Base-by-base conservation (phyloP, 2,329 filamentous ascomycete genomes). In the Apiospora koreana region DNA sequence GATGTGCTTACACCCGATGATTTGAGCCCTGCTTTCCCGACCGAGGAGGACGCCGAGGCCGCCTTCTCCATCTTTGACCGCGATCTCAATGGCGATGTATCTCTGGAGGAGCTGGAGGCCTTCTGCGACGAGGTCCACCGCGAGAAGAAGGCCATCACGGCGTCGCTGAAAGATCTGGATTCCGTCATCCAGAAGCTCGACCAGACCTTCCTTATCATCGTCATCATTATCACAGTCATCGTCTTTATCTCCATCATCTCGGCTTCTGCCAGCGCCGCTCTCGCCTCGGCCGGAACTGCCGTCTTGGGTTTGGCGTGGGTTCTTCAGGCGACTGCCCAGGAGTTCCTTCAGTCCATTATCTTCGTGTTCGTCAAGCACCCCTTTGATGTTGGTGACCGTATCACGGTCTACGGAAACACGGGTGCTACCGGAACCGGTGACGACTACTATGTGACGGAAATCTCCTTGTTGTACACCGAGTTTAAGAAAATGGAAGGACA, bases 401-500 rank as follows among this genome's bases (percentile, higher is more conserved):
- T 98, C 8, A 94, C 92, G 1, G 89, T 98, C 25, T 98, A 98
- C 77, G 95, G 95, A 69, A 97, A 94, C 76, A 94, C 94, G 0
- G 95, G 95, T 72, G 87, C 91, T n/a, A 80, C 87, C 21, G 87
- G 94, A 77, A 89, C 87, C 45, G 95, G 95, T 64, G 95, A 98
- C 76, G 95, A 98, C 77, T 98, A 97, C 81, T 98, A 97, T 74
- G 95, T 98, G 69, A 97, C 97, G 69, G 94, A 97, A 78, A 97
- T 98, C 69, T 93, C 94, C 1, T 86, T 98, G 1, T 87, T 98
- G 21, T 98, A 96, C 80, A 98, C 95, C 18, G 95, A 98, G 78
- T 98, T 98, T 85, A 98, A 98, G 86, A 98, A 98, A 85, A 95
- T 98, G 93, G 92, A 98, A 81, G 95, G 95, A 1, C 95, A 98